phyloP scores from a whole-genome alignment of 805 yeast species.

The Danielozyma ontarioensis region DNA sequence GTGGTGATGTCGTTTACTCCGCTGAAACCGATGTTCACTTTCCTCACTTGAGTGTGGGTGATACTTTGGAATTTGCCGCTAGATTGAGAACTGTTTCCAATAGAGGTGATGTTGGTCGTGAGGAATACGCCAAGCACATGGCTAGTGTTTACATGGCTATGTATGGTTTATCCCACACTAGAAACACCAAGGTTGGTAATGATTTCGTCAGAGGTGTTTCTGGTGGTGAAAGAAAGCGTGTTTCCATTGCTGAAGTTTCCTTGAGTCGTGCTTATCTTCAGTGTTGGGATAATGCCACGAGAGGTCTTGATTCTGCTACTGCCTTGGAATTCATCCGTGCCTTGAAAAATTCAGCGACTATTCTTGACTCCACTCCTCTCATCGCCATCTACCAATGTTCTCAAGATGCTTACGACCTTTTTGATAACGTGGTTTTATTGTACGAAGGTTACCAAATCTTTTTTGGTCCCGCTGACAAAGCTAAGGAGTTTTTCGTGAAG shows the following conservation, averaged over 20 bases:
- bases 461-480: constrained; percentile 39
- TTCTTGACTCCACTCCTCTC: constrained; percentile 35
- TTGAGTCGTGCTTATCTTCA: constrained; percentile 28
- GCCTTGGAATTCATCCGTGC: constrained; percentile 24
- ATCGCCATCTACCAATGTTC: constrained; percentile 39
- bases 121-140: constrained; percentile 35
- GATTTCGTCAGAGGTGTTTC: constrained; percentile 40
- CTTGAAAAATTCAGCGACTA: constrained; percentile 21
- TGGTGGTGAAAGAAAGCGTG: constrained; percentile 27
- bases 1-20: constrained; percentile 38
- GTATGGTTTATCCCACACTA: constrained; percentile 48
- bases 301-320: constrained; percentile 26
- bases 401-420: constrained; percentile 40
- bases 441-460: constrained; percentile 45
- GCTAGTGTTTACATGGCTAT: constrained; percentile 41
- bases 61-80: constrained; percentile 53
- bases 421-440: constrained; percentile 43
- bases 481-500: constrained; percentile 45
- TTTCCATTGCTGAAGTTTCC: constrained; percentile 22
- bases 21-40: constrained; percentile 56
- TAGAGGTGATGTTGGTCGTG: constrained; percentile 30
- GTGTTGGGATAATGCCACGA: constrained; percentile 40
- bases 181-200: constrained; percentile 57
- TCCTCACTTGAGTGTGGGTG: constrained; percentile 51
- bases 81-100: constrained; percentile 42